These are phyloP conservation scores for Chloranthus sessilifolius DNA, from an alignment of 164 flowering plant genomes.

Conservation along the genomic window DNA sequence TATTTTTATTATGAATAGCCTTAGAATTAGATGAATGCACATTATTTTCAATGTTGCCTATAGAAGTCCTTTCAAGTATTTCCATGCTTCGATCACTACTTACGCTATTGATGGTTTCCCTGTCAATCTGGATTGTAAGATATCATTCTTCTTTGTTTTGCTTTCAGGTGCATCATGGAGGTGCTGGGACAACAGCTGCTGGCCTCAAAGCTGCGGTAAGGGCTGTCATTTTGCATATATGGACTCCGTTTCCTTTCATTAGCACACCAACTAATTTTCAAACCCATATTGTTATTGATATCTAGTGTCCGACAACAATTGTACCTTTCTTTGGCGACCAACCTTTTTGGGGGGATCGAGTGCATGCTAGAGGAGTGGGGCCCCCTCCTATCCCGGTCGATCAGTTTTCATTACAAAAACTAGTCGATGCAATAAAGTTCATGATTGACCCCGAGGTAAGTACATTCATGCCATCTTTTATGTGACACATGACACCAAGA, in stretches of 20 bases:
- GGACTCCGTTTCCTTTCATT: background rate
- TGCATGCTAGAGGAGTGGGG: constrained; percentile 94
- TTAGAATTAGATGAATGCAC: too few relatives aligned
- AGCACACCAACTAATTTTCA: background rate
- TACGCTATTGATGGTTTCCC: background rate
- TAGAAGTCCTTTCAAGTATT: too few relatives aligned
- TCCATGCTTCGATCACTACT: too few relatives aligned
- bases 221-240: background rate
- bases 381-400: constrained; percentile 91
- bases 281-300: background rate
- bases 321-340: constrained; percentile 99
- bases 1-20: too few relatives aligned
- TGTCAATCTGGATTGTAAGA: background rate
- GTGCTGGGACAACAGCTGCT: constrained; percentile 98
- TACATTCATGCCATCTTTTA: background rate
- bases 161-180: constrained; percentile 94
- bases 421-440: constrained; percentile 69
- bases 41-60: too few relatives aligned
- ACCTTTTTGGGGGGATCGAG: constrained; percentile 97
- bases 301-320: constrained; percentile 89
- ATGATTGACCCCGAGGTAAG: constrained; percentile 87
- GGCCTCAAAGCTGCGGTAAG: constrained; percentile 93
- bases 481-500: too few relatives aligned
- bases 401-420: constrained; percentile 70
- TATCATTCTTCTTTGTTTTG: too few relatives aligned